Evolutionary conservation across 2,329 filamentous ascomycete species (phyloP).

Genomic region (Ophiostoma australiae): DNA sequence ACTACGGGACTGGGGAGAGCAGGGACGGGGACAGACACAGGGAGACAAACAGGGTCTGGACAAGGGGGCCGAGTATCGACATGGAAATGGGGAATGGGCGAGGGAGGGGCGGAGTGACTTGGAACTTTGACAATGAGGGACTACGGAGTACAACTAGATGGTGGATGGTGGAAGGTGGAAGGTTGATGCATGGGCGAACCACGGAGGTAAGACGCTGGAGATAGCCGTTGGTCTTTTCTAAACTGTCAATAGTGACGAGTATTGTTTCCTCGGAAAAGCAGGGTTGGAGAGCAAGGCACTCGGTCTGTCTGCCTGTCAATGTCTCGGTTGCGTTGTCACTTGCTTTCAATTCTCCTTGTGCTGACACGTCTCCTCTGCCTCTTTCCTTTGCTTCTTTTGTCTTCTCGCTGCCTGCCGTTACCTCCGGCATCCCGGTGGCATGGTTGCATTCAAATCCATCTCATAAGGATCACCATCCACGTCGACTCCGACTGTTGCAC

Average conservation of each 20-base stretch:
- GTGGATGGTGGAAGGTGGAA: neutral
- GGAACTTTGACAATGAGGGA: too few relatives aligned
- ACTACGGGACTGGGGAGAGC: too few relatives aligned
- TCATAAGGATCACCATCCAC: neutral
- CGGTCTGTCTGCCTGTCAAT: neutral
- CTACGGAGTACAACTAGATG: too few relatives aligned
- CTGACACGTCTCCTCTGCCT: neutral
- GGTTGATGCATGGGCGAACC: neutral
- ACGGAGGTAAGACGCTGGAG: neutral
- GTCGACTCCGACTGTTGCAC: neutral
- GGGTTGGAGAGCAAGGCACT: neutral
- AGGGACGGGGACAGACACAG: neutral
- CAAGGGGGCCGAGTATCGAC: neutral
- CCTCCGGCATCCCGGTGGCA: neutral
- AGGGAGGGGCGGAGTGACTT: neutral
- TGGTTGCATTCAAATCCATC: neutral
- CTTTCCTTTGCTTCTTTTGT: neutral
- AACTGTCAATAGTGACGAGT: neutral
- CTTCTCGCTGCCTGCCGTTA: neutral
- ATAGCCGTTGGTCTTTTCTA: neutral
- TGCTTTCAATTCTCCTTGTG: neutral
- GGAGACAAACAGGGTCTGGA: too few relatives aligned
- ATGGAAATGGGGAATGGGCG: neutral
- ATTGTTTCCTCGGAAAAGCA: neutral
- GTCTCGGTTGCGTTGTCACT: neutral